These are phyloP conservation scores for Trypanosoma avium DNA, from an alignment of 208 protist species.

Conservation along the genomic window DNA sequence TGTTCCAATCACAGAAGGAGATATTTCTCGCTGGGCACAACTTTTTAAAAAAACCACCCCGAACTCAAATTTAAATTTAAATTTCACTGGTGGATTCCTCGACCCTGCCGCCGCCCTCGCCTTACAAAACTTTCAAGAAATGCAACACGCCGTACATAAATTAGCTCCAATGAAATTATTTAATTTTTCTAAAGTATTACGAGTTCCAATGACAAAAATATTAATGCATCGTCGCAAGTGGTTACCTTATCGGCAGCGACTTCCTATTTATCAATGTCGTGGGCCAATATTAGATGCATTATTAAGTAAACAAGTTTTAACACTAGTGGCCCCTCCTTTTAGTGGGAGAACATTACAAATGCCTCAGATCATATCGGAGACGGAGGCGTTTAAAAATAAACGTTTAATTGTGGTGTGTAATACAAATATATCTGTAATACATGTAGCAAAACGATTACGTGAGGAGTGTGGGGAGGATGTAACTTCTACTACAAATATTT, in stretches of 20 bases:
- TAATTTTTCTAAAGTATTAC: conserved; percentile 33
- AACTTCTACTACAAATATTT: conserved; percentile 43
- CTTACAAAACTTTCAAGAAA: conserved; percentile 13
- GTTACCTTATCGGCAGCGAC: conserved; percentile 83
- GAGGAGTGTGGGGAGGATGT: conserved; percentile 85
- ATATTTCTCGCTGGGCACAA: conserved; percentile 52
- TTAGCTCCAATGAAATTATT: conserved; percentile 74
- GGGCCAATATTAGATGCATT: conserved; percentile 71
- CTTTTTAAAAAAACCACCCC: conserved; percentile 16
- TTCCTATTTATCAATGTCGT: conserved; percentile 75
- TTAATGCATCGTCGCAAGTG: conserved; percentile 75
- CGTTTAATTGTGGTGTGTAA: conserved; percentile 71
- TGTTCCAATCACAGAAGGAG: conserved; percentile 62
- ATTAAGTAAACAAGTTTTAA: conserved; percentile 52
- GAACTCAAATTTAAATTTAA: conserved; percentile 13
- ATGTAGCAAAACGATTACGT: conserved; percentile 66
- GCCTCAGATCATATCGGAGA: conserved; percentile 79
- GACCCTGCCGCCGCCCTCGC: conserved; percentile 22
- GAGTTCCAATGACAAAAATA: conserved; percentile 74
- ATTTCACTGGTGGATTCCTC: conserved; percentile 28
- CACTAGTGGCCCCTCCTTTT: conserved; percentile 52
- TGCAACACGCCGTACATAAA: conserved; percentile 31
- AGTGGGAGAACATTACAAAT: conserved; percentile 78
- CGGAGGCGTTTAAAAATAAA: conserved; percentile 75
- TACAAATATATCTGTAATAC: conserved; percentile 54